phyloP scores from a whole-genome alignment of 2,329 filamentous ascomycete species.

The Phialemoniopsis sp. region DNA sequence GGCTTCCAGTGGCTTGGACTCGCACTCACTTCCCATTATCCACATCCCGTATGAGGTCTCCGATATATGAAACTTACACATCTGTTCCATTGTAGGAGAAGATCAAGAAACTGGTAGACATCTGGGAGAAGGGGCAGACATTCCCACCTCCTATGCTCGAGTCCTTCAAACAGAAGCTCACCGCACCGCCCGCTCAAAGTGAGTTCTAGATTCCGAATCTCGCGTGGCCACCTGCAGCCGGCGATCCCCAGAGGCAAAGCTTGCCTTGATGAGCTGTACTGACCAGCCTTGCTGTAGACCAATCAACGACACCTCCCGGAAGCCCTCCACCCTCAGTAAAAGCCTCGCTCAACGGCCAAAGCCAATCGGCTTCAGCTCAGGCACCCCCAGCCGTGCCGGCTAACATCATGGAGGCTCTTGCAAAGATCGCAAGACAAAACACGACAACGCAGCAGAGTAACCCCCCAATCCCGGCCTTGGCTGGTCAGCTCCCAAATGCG shows the following conservation, averaged over 20 bases:
- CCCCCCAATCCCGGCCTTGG: conserved; percentile 36
- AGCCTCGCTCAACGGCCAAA: conserved; percentile 26
- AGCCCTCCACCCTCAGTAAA: conserved; percentile 48
- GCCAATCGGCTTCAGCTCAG: conserved; percentile 22
- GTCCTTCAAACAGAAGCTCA: conserved; percentile 78
- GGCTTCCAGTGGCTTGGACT: too few relatives aligned
- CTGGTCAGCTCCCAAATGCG: conserved; percentile 14
- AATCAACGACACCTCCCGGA: conserved; percentile 68
- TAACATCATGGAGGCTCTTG: conserved; percentile 74
- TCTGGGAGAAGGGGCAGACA: conserved; percentile 94
- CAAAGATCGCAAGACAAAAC: conserved; percentile 76
- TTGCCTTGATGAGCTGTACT: conserved; percentile 32
- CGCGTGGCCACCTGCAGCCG: too few relatives aligned
- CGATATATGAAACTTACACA: conserved; percentile 42
- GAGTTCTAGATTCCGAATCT: too few relatives aligned
- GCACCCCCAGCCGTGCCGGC: conserved; percentile 34
- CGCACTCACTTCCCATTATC: too few relatives aligned
- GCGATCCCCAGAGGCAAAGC: conserved; percentile 1
- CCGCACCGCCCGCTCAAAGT: conserved; percentile 57
- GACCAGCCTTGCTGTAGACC: conserved; percentile 38
- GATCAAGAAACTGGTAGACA: conserved; percentile 91
- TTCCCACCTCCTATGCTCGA: conserved; percentile 78
- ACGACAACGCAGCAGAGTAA: conserved; percentile 41
- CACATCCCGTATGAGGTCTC: too few relatives aligned
- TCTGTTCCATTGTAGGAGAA: conserved; percentile 70